Conservation (phyloP, 2,329 filamentous ascomycete species). For the Xylariaceae sp. region DNA sequence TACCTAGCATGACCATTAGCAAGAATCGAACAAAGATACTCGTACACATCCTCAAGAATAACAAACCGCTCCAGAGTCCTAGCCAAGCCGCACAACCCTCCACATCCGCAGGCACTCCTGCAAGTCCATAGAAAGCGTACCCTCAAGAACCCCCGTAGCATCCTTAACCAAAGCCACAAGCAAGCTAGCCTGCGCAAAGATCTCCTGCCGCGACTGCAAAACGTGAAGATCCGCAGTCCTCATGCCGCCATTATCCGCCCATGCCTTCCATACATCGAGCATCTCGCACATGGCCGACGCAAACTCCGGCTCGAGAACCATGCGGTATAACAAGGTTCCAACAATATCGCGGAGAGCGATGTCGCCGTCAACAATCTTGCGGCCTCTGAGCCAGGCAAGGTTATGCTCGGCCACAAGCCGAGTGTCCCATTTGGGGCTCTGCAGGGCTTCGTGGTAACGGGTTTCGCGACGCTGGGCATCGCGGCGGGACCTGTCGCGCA, state of each 20-base stretch:
- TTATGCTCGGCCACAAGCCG: constrained; percentile 43
- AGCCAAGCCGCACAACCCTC: constrained; percentile 50
- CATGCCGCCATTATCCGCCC: constrained; percentile 55
- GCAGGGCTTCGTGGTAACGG: constrained; percentile 47
- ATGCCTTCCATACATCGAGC: constrained; percentile 51
- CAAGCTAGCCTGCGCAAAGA: constrained; percentile 47
- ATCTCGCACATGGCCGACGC: constrained; percentile 40
- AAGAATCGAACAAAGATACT: not conserved
- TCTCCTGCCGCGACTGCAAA: constrained; percentile 37
- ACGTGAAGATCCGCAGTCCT: constrained; percentile 41
- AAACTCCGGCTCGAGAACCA: constrained; percentile 48
- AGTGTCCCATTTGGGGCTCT: constrained; percentile 51
- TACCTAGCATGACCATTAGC: too few species aligned
- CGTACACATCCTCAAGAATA: not conserved
- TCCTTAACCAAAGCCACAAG: constrained; percentile 47
- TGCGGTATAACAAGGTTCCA: constrained; percentile 47
- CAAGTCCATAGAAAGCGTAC: constrained; percentile 48
- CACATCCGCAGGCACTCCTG: constrained; percentile 53
- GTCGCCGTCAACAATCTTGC: constrained; percentile 27
- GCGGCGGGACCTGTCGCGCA: constrained; percentile 40
- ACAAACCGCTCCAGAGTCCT: not conserved
- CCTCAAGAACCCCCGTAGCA: constrained; percentile 43
- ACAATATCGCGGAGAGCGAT: constrained; percentile 39
- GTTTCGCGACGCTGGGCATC: constrained; percentile 43
- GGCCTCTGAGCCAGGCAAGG: constrained; percentile 42